Evolutionary conservation across 2,329 filamentous ascomycete genomes (phyloP), one percentile per base, ranked within the genome.

Genomic region (Aspergillus sclerotialis): DNA sequence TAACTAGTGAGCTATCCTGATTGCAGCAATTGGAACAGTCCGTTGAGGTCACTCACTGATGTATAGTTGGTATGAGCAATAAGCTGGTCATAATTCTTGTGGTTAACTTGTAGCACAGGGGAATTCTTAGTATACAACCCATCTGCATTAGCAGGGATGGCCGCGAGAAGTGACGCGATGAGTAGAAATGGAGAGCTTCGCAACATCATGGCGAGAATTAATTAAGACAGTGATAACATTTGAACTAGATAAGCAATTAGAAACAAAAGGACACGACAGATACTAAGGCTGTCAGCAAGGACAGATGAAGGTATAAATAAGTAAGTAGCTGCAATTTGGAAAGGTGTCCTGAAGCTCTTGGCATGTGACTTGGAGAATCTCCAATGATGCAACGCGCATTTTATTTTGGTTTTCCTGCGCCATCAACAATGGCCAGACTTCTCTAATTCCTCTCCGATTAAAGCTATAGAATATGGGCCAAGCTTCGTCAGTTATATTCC

Each of bases 1-100:
- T 14, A 21, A 28, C 42, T 24, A 30, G 46, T 52, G 45, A 53
- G 46, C 35, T 40, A 30, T 25, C 24, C 27, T 24, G 12, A 21
- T 13, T 15, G 24, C 9, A 7, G n/a, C 18, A 13, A 10, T 14
- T 32, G 14, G n/a, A 12, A 13, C 31, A n/a, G n/a, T n/a, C n/a
- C n/a, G n/a, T n/a, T n/a, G n/a, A n/a, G n/a, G 37, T 37, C 31
- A 33, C 81, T 60, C 75, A 94, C 89, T 33, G 88, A 88, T 27
- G 88, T 93, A 63, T 96, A 73, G 58, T 95, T 95, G 17, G 88
- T 94, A 56, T 85, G 80, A 30, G 83, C 78, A 61, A 98, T 88
- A 46, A 94, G 67, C 43, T 73, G 76, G 56, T 90, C 80, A 62
- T 93, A 96, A 52, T 73, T 84, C 63, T 82, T 84, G 37, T 73